Base-by-base conservation (phyloP, 495 filamentous ascomycete species). In the Evernia prunastri region DNA sequence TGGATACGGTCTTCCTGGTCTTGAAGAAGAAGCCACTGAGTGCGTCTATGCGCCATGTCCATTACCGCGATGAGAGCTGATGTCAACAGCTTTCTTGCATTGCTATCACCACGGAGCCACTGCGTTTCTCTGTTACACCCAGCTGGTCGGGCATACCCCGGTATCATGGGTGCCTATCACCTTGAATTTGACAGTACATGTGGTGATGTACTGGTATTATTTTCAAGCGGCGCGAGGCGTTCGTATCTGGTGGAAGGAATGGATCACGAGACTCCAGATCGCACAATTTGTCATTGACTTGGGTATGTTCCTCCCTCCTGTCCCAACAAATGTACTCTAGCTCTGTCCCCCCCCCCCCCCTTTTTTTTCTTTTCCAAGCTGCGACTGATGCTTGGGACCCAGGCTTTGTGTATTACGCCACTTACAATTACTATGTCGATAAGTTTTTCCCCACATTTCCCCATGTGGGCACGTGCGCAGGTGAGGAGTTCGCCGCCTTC, bases 191-290 rank as follows among this genome's bases (percentile, higher is more conserved):
- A 84, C 80, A 42, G 89, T 92, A 39, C 88, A 91, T 74, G 73
- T 70, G n/a, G 71, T 72, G 54, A 73, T 81, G 80, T 81, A 82
- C 75, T 82, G 77, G 79, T 84, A 85, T 76, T 92, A 92, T 79
- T 92, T 92, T 85, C 89, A 92, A 78, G 85, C 86, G 71, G 87
- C 89, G 17, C 87, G 89, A 66, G 89, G 89, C 67, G 81, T 92
- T 75, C 81, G 80, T 64, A 90, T 92, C 74, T 91, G 89, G 89
- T 92, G 89, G 89, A 92, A 92, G 81, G 85, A 91, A 74, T 92
- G 89, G 85, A 90, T 92, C 76, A 92, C 89, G 66, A 84, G 88
- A 69, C 87, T 92, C 64, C 89, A 92, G 74, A 92, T 92, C 74
- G 81, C 83, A 70, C 89, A 92, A 75, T 92, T 69, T 42, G 61